Evolutionary conservation across 192 early-diverging fungal genomes (phyloP), one percentile per base, ranked within the genome.

Genomic region (Pecoramyces ruminantium): DNA sequence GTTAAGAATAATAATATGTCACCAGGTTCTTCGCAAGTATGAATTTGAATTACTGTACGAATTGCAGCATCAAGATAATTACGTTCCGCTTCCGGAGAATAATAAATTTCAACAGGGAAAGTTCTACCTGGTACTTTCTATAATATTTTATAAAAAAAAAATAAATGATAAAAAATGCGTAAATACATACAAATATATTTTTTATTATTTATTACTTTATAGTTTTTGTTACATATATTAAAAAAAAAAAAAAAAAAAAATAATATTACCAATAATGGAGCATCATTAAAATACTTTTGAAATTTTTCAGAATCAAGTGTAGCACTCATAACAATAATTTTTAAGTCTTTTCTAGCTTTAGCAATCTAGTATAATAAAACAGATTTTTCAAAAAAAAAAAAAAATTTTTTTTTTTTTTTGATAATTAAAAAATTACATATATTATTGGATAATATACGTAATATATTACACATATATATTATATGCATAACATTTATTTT

Each of bases 241-340:
- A 28, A 29, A 40, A 80, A 77, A 30, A 39, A 25, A n/a, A 38
- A 51, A 42, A 78, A 82, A 79, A 82, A 16, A 67, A 78, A 38
- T 51, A 82, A 82, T 78, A 82, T 81, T 87, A 93, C 90, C 83
- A 98, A 82, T 78, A 98, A 86, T 13, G 97, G 98, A 13, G 97
- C 96, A 82, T 96, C 89, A 82, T 97, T 90, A 85, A 99, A 99
- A 88, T 98, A 99, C 83, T 92, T 94, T 89, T 99, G 97, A 85
- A 99, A 99, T 83, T 98, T 99, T 79, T 93, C 97, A 77, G 97
- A 96, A 86, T 99, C 97, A 51, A 98, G 89, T 13, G 98, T 99
- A 34, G 98, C 98, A 83, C 92, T 94, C 97, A 98, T 98, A 51
- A 99, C 94, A 30, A 99, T 88, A 29, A 99, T 87, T 84, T 96